Percentiles rank a stretch among this genome's conserved stretches.
Conservation (phyloP, 2,329 filamentous ascomycete species). For the Drechslerella dactyloides region DNA sequence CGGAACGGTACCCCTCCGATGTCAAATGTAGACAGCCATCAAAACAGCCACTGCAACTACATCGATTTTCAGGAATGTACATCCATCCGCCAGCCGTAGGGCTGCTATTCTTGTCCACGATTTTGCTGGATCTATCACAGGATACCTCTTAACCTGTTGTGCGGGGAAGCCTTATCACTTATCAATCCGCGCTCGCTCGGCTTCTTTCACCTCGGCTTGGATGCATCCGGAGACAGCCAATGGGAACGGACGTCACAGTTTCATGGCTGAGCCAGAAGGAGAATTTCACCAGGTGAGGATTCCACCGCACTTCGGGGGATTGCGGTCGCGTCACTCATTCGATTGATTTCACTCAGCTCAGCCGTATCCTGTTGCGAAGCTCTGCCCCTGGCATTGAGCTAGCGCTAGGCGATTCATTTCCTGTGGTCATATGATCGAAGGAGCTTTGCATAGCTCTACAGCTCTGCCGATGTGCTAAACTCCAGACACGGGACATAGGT, state of each 20-base stretch:
- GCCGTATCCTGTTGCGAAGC: no score
- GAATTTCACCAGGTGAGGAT: no score
- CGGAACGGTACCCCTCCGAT: constrained; percentile 13
- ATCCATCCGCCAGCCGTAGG: neutral
- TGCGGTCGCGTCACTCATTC: no score
- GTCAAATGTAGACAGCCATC: constrained; percentile 30
- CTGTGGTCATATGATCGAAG: no score
- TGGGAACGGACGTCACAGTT: constrained; percentile 5
- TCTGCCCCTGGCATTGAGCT: no score
- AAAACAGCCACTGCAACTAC: constrained; percentile 34
- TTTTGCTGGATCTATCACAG: neutral
- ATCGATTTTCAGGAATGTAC: constrained; percentile 27
- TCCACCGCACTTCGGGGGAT: no score
- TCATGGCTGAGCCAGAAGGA: no score
- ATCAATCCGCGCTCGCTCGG: constrained; percentile 9
- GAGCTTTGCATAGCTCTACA: no score
- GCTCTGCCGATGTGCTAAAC: no score
- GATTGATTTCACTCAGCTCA: no score
- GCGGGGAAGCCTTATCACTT: constrained; percentile 48
- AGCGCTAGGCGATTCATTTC: no score
- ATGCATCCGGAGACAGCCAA: constrained; percentile 18
- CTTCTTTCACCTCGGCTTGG: constrained; percentile 23
- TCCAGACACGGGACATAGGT: no score
- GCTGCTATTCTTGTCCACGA: neutral
- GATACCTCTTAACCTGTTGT: constrained; percentile 14